These are phyloP conservation scores for Oryza coarctata DNA, from an alignment of 176 grass and related monocot species.

Conservation along the genomic window DNA sequence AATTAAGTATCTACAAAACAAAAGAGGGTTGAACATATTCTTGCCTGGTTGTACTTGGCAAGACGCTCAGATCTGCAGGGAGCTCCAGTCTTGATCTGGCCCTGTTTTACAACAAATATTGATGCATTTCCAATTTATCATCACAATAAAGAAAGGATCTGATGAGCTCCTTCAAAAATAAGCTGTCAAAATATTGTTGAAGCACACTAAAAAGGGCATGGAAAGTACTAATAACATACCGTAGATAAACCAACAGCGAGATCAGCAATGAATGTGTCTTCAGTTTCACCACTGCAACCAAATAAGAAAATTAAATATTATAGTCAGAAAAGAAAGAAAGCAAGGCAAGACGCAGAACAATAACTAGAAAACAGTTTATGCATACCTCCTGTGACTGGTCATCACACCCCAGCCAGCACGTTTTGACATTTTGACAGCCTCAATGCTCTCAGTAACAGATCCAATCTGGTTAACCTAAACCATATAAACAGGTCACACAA, in stretches of 20 bases:
- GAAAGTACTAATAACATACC: conserved; percentile 30
- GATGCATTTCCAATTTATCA: not conserved
- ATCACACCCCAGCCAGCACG: conserved; percentile 85
- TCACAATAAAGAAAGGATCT: not conserved
- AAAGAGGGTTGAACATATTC: not conserved
- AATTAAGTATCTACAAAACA: not conserved
- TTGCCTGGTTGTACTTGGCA: conserved; percentile 94
- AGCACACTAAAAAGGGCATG: not conserved
- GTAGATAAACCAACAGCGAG: conserved; percentile 82
- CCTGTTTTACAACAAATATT: conserved; percentile 52
- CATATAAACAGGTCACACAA: not conserved
- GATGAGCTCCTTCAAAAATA: not conserved
- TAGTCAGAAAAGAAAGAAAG: not conserved
- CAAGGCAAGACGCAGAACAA: not conserved
- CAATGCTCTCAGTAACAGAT: conserved; percentile 88
- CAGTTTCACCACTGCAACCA: conserved; percentile 74
- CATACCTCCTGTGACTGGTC: conserved; percentile 89
- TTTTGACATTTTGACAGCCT: conserved; percentile 96
- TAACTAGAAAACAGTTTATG: not conserved
- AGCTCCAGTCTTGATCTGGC: conserved; percentile 92
- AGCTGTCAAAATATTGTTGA: not conserved
- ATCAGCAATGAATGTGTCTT: conserved; percentile 97
- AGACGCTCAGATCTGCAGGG: conserved; percentile 95
- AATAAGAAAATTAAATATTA: conserved; percentile 5
- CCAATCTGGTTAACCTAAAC: conserved; percentile 93